Evolutionary conservation across 345 rosid genomes (phyloP), one percentile per base, ranked within the genome.

Genomic region (Syzygium aromaticum): DNA sequence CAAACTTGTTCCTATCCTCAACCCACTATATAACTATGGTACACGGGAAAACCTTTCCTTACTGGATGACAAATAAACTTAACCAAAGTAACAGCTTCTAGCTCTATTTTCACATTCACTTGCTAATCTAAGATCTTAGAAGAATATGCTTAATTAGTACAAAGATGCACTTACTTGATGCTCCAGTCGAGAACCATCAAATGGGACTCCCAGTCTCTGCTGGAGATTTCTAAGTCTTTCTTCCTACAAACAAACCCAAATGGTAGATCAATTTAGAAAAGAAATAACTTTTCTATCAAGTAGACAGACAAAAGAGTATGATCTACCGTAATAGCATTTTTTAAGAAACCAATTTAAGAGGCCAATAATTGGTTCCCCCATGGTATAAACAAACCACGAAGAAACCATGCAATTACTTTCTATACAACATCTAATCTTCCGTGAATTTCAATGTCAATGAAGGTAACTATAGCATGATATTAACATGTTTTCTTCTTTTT

Each of bases 181-280:
- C 88, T 96, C 96, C 82, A 91, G 86, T 54, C 64, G 93, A 87
- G 98, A 95, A 91, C 99, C 97, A 90, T 97, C 96, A 91, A 95
- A 97, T 40, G 99, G 96, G 52, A 95, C 91, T 89, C 92, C 95
- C 90, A 95, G 88, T 77, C 99, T 92, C 90, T 88, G 91, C 92
- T 93, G 93, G 83, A 97, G 90, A 89, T 90, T 90, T 90, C 91
- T 91, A 78, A 97, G 94, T 89, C 99, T 95, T 90, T 89, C 98
- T 92, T 95, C 98, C 99, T 97, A 86, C 85, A 90, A 87, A 80
- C 19, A 54, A 22, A 59, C 17, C 27, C 40, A 51, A 49, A n/a
- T 84, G 21, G 57, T 51, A 84, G 40, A 84, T 8, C 33, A n/a
- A 49, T 28, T 27, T 84, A n/a, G 56, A 84, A 51, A 49, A 46